Evolutionary conservation across 2,329 filamentous ascomycete genomes (phyloP).

Genomic region (Pyrenophora teres): DNA sequence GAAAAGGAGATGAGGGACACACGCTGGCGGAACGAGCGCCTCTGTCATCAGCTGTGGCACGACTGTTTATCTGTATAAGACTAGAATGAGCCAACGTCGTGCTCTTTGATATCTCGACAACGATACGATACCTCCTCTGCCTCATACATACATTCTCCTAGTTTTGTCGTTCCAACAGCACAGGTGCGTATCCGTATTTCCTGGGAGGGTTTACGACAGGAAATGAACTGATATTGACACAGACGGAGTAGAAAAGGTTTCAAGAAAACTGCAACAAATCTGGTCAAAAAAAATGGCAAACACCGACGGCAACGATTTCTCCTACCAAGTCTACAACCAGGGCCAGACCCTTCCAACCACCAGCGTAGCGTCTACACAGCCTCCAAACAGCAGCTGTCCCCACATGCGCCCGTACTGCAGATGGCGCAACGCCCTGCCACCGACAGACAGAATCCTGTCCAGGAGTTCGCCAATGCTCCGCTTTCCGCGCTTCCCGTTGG

Average conservation of each 20-base stretch:
- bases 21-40: too few relatives aligned
- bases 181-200: too few relatives aligned
- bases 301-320: not conserved
- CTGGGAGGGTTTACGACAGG: not conserved
- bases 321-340: conserved; percentile 3
- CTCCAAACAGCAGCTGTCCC: not conserved
- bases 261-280: too few relatives aligned
- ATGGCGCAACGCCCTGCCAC: not conserved
- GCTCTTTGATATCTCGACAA: too few relatives aligned
- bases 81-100: too few relatives aligned
- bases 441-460: not conserved
- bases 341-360: not conserved
- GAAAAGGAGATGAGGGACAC: too few relatives aligned
- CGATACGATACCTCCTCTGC: too few relatives aligned
- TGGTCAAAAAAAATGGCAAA: too few relatives aligned
- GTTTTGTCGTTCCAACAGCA: too few relatives aligned
- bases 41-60: too few relatives aligned
- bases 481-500: not conserved
- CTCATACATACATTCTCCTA: too few relatives aligned
- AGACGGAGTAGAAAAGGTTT: not conserved
- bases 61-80: too few relatives aligned
- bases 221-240: not conserved
- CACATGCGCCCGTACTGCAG: conserved; percentile 4
- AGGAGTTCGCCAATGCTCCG: conserved; percentile 2
- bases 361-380: not conserved